These are phyloP conservation scores for Lachnellula suecica DNA, from an alignment of 2,329 filamentous ascomycete genomes.

Conservation along the genomic window DNA sequence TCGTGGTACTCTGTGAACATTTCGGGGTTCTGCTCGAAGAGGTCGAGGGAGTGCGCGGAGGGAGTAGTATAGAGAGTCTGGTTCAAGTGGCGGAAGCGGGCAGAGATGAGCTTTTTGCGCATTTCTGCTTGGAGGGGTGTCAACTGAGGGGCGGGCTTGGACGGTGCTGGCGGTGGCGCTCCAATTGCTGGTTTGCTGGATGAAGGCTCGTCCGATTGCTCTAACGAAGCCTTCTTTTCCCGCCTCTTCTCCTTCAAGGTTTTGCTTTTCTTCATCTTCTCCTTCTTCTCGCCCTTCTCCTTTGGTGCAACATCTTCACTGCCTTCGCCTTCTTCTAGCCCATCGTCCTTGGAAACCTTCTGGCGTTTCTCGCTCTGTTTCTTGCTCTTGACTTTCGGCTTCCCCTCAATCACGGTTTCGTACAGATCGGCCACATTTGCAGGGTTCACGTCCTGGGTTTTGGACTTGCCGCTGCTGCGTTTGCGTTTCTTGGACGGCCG, in stretches of 20 bases:
- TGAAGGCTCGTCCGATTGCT: constrained; percentile 8
- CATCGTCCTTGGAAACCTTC: constrained; percentile 23
- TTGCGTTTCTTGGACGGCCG: constrained; percentile 48
- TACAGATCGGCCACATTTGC: constrained; percentile 77
- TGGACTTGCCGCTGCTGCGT: constrained; percentile 48
- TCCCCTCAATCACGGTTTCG: constrained; percentile 75
- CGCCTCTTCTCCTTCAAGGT: constrained; percentile 39
- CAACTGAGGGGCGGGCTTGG: constrained; percentile 56
- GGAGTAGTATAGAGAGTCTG: constrained; percentile 93
- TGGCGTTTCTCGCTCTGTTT: constrained; percentile 25
- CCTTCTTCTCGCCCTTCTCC: constrained; percentile 7
- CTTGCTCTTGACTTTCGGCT: constrained; percentile 38
- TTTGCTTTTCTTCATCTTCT: constrained; percentile 32
- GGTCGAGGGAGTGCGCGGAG: constrained; percentile 75
- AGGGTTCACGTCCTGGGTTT: constrained; percentile 57
- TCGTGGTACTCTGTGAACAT: constrained; percentile 97
- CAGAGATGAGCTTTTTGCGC: constrained; percentile 91
- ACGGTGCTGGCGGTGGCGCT: constrained; percentile 37
- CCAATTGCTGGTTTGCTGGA: constrained; percentile 10
- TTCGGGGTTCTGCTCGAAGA: constrained; percentile 83
- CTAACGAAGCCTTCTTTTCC: constrained; percentile 28
- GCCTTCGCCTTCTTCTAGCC: constrained; percentile 5
- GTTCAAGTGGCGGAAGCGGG: constrained; percentile 95
- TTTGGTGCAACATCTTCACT: constrained; percentile 6
- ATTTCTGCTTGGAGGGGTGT: constrained; percentile 93